Percentiles rank a stretch among this genome's conserved stretches.
phyloP scores from a whole-genome alignment of 1,139 yeast genomes.

The Arxiozyma telluris region DNA sequence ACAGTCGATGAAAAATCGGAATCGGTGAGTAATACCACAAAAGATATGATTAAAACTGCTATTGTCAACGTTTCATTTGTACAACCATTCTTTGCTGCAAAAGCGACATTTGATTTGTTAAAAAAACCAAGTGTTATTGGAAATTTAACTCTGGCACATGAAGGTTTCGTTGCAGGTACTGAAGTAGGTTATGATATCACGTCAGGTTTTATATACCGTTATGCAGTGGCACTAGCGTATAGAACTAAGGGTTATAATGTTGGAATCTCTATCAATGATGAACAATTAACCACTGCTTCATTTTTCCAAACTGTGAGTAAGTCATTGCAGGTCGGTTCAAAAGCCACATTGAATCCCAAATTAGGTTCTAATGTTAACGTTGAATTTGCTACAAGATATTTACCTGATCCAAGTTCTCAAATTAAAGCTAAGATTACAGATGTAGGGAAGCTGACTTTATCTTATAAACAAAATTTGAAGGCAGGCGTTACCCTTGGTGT shows the following conservation, averaged over 20 bases:
- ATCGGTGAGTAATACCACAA: neutral
- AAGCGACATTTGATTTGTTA: slow-evolving; percentile 79
- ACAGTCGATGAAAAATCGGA: neutral
- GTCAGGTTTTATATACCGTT: slow-evolving; percentile 85
- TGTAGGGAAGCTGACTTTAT: slow-evolving; percentile 86
- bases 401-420: slow-evolving; percentile 75
- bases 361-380: slow-evolving; percentile 63
- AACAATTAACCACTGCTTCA: slow-evolving; percentile 87
- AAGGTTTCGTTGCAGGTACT: slow-evolving; percentile 95
- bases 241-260: slow-evolving; percentile 80
- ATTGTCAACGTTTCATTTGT: slow-evolving; percentile 86
- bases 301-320: slow-evolving; percentile 95
- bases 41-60: slow-evolving; percentile 51
- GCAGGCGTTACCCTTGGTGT: slow-evolving; percentile 95
- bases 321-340: slow-evolving; percentile 92
- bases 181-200: slow-evolving; percentile 95
- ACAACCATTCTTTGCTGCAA: slow-evolving; percentile 88
- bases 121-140: slow-evolving; percentile 95
- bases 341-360: slow-evolving; percentile 92
- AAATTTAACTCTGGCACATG: slow-evolving; percentile 90
- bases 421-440: slow-evolving; percentile 96
- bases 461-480: slow-evolving; percentile 90
- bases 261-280: slow-evolving; percentile 81
- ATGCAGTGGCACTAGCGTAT: slow-evolving; percentile 93
- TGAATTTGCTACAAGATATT: slow-evolving; percentile 94